Evolutionary conservation across 768 basidiomycete genomes (phyloP), one percentile per base, ranked within the genome.

Genomic region (Podaxis pistillaris): DNA sequence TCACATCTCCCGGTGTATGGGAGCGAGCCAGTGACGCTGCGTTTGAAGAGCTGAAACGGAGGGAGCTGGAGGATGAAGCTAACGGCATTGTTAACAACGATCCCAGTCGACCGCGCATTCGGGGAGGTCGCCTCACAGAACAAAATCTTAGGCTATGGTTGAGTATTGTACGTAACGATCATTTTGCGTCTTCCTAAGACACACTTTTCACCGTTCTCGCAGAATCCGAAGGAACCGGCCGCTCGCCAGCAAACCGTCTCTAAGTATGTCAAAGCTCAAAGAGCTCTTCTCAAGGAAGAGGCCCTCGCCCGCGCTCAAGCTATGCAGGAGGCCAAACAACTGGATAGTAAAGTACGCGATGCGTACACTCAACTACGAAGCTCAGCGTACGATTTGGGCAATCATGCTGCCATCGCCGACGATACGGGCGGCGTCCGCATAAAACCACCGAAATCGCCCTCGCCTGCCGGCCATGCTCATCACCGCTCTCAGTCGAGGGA

Each of bases 201-300:
- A 56, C 30, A 40, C 56, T 26, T 69, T 19, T 70, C 63, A 55
- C 65, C 50, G 59, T 63, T 38, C 24, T 26, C 47, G 19, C 66
- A 98, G 96, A 98, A 94, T 71, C 94, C 93, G 12, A 88, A 91
- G 55, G 94, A 97, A 66, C 93, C 95, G 12, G 81, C 89, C 3
- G 88, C 94, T 38, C 87, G 91, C 40, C 90, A 91, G 69, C 88
- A 91, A 68, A 92, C 92, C 2, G 77, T 99, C 5, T 85, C 88
- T 61, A 78, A 78, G 2, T 99, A 96, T 73, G 86, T 98, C 73
- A 88, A 86, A 68, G 79, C 90, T 1, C 96, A 98, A 69, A 82
- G 87, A 63, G 81, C 84, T 11, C 77, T 96, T 44, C 83, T 97
- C 40, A 89, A 93, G 69, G 91, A 91, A 4, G 94, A 96, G 67